Evolutionary conservation across 2,329 filamentous ascomycete species (phyloP), one percentile per base, ranked within the genome.

Genomic region (Dryadomyces quercivorus): DNA sequence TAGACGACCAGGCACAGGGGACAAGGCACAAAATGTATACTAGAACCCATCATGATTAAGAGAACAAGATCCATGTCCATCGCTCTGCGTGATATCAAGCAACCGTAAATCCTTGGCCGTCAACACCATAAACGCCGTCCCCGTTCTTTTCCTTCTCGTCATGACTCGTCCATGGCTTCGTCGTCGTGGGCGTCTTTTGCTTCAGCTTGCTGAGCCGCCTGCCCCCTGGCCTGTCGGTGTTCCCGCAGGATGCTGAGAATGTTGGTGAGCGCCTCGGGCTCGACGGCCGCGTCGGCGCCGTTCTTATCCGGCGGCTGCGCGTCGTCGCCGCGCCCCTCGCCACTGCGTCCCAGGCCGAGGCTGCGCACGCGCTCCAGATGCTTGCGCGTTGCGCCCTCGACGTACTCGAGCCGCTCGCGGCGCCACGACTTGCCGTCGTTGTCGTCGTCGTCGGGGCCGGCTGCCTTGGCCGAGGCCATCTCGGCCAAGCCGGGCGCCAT

Each of bases 341-440:
- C 82, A 57, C 77, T 70, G 5, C 70, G 66, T 2, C 78, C 82
- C 38, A 86, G 66, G 62, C 88, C 84, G 55, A 91, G 70, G 0
- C 86, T 86, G 48, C 82, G 73, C 47, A 81, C 73, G 31, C 71
- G 76, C 70, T 95, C 88, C 44, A 96, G 72, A 65, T 94, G 87
- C 57, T 86, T 77, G 60, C 81, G 75, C 51, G 88, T 87, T 63
- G 90, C 84, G 53, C 78, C 78, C 69, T 96, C 91, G 50, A 97
- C 83, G 66, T 97, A 97, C 60, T 86, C 79, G 55, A 85, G 76
- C 57, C 92, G 75, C 66, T 93, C 83, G 53, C 82, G 78, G 43
- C 83, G 77, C 72, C 82, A 87, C 48, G 76, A 77, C 5, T n/a
- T 20, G n/a, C 5, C 47, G 0, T 18, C 40, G 42, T 42, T 16